Conservation (phyloP, 192 early-diverging fungal species). For the Coemansia sp. region DNA sequence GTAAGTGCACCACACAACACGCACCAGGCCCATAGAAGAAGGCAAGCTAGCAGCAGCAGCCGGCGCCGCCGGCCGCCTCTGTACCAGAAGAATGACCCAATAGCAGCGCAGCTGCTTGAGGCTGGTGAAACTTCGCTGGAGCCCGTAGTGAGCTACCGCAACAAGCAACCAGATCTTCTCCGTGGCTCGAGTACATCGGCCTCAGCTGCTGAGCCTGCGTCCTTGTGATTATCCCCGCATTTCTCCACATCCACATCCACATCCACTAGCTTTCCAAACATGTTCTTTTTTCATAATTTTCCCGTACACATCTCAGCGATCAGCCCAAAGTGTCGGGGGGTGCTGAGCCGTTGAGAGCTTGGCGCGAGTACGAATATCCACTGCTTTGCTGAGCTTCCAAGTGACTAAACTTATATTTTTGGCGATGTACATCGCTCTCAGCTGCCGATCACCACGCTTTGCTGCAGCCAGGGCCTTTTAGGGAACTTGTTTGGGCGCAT, state of each 20-base stretch:
- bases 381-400: background rate
- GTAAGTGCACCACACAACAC: slow-evolving; percentile 1
- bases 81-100: slow-evolving; percentile 50
- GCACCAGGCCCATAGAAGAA: slow-evolving; percentile 6
- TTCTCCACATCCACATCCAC: background rate
- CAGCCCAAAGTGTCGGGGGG: slow-evolving; percentile 58
- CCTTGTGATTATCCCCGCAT: background rate
- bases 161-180: slow-evolving; percentile 31
- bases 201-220: background rate
- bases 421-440: slow-evolving; percentile 3
- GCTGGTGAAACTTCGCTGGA: slow-evolving; percentile 46
- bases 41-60: slow-evolving; percentile 5
- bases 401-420: background rate
- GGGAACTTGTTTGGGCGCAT: background rate
- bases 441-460: background rate
- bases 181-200: background rate
- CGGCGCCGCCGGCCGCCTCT: slow-evolving; percentile 35
- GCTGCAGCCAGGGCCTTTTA: background rate
- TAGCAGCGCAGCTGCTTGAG: slow-evolving; percentile 47
- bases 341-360: slow-evolving; percentile 45
- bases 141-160: slow-evolving; percentile 36
- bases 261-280: background rate
- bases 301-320: slow-evolving; percentile 48
- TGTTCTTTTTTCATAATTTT: background rate
- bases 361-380: background rate